These are phyloP conservation scores for Xylaria palmicola DNA, from an alignment of 495 filamentous ascomycete species.

Conservation along the genomic window DNA sequence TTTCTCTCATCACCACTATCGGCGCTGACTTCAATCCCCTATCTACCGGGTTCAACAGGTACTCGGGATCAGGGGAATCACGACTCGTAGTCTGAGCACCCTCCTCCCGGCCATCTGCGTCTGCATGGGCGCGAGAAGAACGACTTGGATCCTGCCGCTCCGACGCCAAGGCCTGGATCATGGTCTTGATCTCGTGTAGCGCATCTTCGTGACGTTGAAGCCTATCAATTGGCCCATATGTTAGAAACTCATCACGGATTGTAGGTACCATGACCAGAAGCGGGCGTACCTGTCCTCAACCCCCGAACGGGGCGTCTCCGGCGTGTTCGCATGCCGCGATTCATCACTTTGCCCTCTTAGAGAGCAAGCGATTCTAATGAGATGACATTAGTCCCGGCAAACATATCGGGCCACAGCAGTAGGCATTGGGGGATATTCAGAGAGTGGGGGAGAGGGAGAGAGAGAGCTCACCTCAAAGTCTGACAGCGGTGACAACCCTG, in stretches of 20 bases:
- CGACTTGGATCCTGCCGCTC: neutral
- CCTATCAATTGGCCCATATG: constrained; percentile 4
- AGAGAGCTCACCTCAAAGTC: constrained; percentile 25
- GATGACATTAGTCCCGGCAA: neutral
- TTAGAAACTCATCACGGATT: neutral
- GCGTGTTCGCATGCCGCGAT: neutral
- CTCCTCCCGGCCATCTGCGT: neutral
- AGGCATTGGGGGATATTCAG: too few relatives aligned
- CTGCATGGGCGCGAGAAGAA: neutral
- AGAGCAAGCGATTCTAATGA: constrained; percentile 27
- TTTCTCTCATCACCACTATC: constrained; percentile 28
- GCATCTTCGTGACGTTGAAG: constrained; percentile 28
- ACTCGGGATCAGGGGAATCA: constrained; percentile 18
- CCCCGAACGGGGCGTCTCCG: constrained; percentile 11
- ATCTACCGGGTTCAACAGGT: constrained; percentile 26
- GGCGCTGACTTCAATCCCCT: constrained; percentile 31
- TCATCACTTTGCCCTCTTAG: constrained; percentile 22
- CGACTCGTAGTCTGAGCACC: constrained; percentile 9
- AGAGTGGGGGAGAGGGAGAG: too few relatives aligned
- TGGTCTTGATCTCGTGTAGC: constrained; percentile 25
- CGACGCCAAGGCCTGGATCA: constrained; percentile 20
- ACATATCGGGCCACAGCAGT: too few relatives aligned
- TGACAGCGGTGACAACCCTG: constrained; percentile 31
- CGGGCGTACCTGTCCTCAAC: constrained; percentile 29
- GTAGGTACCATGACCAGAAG: neutral